These are phyloP conservation scores for Wickerhamiella galacta DNA, from an alignment of 805 yeast species.

Conservation along the genomic window DNA sequence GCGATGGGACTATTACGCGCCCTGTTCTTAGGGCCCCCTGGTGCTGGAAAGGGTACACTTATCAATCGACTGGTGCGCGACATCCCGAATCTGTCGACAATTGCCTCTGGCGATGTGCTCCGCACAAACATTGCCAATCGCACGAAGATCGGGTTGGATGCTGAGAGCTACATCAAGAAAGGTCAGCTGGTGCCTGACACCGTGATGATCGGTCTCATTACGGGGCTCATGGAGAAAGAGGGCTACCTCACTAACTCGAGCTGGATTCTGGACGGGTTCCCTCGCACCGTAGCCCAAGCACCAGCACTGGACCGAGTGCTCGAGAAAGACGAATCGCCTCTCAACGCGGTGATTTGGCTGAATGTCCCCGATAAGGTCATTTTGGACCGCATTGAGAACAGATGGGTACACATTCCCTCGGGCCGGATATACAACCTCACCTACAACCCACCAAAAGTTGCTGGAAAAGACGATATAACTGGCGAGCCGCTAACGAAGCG, in stretches of 20 bases:
- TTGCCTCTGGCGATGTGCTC: slow-evolving; percentile 75
- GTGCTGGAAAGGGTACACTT: slow-evolving; percentile 88
- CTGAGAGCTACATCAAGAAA: slow-evolving; percentile 35
- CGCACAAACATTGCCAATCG: slow-evolving; percentile 44
- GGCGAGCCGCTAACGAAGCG: slow-evolving; percentile 75
- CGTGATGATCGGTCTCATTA: slow-evolving; percentile 43
- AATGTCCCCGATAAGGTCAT: slow-evolving; percentile 79
- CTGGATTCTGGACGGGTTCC: slow-evolving; percentile 87
- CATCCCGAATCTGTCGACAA: slow-evolving; percentile 36
- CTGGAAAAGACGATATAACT: slow-evolving; percentile 73
- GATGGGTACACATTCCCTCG: slow-evolving; percentile 72
- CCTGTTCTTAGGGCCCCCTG: slow-evolving; percentile 81
- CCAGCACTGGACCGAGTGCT: slow-evolving; percentile 32
- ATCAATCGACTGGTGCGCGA: slow-evolving; percentile 44
- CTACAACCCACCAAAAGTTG: slow-evolving; percentile 75
- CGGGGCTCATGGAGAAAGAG: slow-evolving; percentile 28
- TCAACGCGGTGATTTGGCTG: slow-evolving; percentile 71
- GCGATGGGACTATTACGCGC: no score
- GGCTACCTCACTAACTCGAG: slow-evolving; percentile 32
- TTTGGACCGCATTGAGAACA: slow-evolving; percentile 59
- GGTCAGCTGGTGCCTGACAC: slow-evolving; percentile 67
- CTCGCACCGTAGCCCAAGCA: slow-evolving; percentile 68
- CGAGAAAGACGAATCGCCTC: slow-evolving; percentile 22
- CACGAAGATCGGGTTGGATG: slow-evolving; percentile 32
- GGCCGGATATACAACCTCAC: slow-evolving; percentile 77